A percentile compares a stretch with the other conserved stretches of the same genome.
phyloP scores from a whole-genome alignment of 2,329 filamentous ascomycete species.

The Aspergillus cejpii region DNA sequence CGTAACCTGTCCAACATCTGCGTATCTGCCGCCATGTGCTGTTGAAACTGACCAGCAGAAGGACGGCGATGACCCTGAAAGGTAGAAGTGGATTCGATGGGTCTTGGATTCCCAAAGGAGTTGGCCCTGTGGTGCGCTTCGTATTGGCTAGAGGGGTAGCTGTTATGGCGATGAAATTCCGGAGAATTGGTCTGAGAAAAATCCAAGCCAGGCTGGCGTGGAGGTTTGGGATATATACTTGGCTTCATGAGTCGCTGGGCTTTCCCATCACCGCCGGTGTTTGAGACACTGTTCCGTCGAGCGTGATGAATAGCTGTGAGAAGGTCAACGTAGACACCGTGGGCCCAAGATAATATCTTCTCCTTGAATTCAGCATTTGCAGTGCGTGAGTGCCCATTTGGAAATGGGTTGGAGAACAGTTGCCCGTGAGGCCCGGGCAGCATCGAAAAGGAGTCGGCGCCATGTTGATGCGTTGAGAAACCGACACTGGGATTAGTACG shows the following conservation, averaged over 20 bases:
- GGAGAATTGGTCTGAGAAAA: slow-evolving; percentile 35
- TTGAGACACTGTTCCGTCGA: slow-evolving; percentile 45
- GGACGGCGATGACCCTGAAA: slow-evolving; percentile 16
- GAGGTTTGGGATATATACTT: slow-evolving; percentile 56
- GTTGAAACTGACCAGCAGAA: slow-evolving; percentile 22
- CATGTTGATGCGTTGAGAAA: slow-evolving; percentile 15
- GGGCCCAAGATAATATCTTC: slow-evolving; percentile 62
- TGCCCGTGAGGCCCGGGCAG: slow-evolving; percentile 23
- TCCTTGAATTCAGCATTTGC: slow-evolving; percentile 56
- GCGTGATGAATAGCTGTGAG: slow-evolving; percentile 57
- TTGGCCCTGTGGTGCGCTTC: slow-evolving; percentile 20
- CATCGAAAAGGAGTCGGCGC: slow-evolving; percentile 20
- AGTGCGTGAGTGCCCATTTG: slow-evolving; percentile 21
- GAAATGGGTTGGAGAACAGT: slow-evolving; percentile 19
- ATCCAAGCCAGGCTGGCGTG: slow-evolving; percentile 50
- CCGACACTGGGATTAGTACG: slow-evolving; percentile 18
- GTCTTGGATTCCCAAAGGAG: slow-evolving; percentile 8
- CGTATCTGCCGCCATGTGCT: slow-evolving; percentile 22
- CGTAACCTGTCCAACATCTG: slow-evolving; percentile 28
- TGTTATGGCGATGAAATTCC: slow-evolving; percentile 29
- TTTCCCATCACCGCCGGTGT: slow-evolving; percentile 35
- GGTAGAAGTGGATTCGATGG: slow-evolving; percentile 12
- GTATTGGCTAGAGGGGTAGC: slow-evolving; percentile 35
- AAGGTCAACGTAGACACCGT: slow-evolving; percentile 65
- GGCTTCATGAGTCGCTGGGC: slow-evolving; percentile 46